A percentile compares a stretch with the other conserved stretches of the same genome.
Conservation (phyloP, 768 basidiomycete genomes). For the Termitomyces titanicus region DNA sequence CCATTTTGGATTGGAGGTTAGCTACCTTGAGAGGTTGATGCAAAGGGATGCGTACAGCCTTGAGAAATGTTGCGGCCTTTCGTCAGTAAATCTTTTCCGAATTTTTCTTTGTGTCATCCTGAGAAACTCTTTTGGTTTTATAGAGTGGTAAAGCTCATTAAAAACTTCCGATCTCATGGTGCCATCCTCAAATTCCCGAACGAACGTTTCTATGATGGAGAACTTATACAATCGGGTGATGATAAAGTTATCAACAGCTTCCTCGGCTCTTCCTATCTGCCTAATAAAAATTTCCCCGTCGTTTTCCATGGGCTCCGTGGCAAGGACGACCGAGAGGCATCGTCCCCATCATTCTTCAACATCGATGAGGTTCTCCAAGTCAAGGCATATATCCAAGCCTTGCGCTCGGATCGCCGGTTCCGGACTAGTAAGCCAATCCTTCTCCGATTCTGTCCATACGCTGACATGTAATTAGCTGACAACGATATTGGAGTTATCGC, state of each 20-base stretch:
- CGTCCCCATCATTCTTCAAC: constrained; percentile 73
- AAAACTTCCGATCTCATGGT: constrained; percentile 65
- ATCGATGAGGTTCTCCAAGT: constrained; percentile 55
- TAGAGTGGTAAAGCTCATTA: constrained; percentile 59
- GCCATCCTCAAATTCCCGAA: constrained; percentile 62
- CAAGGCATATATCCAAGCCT: constrained; percentile 40
- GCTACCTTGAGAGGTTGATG: constrained; percentile 63
- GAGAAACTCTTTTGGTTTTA: background rate
- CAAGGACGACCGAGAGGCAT: constrained; percentile 61
- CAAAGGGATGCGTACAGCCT: constrained; percentile 38
- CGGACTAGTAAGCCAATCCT: constrained; percentile 35
- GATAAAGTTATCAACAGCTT: constrained; percentile 34
- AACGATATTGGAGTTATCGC: constrained; percentile 65
- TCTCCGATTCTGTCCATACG: background rate
- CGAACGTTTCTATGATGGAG: constrained; percentile 52
- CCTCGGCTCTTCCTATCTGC: constrained; percentile 36
- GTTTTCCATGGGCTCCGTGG: constrained; percentile 60
- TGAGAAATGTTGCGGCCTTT: constrained; percentile 23
- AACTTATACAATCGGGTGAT: constrained; percentile 48
- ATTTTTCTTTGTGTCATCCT: background rate
- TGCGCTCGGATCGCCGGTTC: constrained; percentile 30
- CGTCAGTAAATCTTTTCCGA: constrained; percentile 20
- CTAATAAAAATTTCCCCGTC: constrained; percentile 49
- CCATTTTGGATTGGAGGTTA: constrained; percentile 52
- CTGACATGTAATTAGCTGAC: constrained; percentile 26